Conservation (phyloP, 129 eudicot genomes). For the Scalesia atractyloides region DNA sequence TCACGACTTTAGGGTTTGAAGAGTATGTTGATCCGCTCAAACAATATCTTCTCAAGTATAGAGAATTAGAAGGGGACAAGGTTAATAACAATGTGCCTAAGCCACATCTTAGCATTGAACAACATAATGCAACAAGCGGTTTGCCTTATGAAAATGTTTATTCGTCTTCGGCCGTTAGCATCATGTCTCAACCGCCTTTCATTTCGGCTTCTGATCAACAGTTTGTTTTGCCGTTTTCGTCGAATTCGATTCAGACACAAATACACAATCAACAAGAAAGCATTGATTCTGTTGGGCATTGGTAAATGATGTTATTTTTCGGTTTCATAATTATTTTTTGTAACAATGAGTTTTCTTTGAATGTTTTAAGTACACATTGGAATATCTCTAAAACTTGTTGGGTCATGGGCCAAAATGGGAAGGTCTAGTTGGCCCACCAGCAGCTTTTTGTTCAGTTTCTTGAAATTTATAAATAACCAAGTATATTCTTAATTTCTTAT, state of each 20-base stretch:
- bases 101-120: conserved; percentile 50
- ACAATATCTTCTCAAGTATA: conserved; percentile 57
- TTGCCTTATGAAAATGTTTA: conserved; percentile 39
- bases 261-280: conserved; percentile 60
- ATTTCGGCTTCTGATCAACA: conserved; percentile 47
- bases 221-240: conserved; percentile 54
- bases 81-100: conserved; percentile 47
- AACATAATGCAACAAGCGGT: conserved; percentile 16
- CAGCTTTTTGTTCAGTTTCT: not conserved
- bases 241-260: conserved; percentile 51
- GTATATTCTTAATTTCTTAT: not conserved
- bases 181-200: conserved; percentile 51
- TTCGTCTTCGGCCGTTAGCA: conserved; percentile 50
- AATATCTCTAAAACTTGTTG: conserved; percentile 6
- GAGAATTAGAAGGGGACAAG: conserved; percentile 72
- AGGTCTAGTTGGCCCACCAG: not conserved
- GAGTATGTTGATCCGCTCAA: conserved; percentile 73
- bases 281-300: conserved; percentile 59
- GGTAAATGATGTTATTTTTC: conserved; percentile 40
- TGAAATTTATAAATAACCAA: not conserved
- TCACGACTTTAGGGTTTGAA: conserved; percentile 73
- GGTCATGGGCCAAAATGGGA: not conserved
- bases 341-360: conserved; percentile 23
- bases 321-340: conserved; percentile 26
- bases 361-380: not conserved